Base-by-base conservation (phyloP, 164 flowering plant species). In the Buxus sempervirens region DNA sequence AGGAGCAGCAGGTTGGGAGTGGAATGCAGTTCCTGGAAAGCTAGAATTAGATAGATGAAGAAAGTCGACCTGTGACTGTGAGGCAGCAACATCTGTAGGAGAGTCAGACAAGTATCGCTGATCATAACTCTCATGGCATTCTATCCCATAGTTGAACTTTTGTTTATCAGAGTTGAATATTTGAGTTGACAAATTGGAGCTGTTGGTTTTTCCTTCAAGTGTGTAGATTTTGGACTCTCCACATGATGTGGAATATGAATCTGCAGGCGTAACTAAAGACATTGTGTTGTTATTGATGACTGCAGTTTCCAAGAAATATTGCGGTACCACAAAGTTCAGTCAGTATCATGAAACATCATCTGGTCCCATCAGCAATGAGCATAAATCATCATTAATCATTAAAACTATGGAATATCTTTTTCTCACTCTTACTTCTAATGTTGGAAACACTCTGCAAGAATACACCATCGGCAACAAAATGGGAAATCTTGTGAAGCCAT, bases 241-340 rank as follows among this genome's bases (percentile, higher is more conserved):
- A 60, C 82, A 86, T 21, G 86, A 51, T 21, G 81, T 54, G 23
- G 84, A 71, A 55, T 93, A 76, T 62, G 83, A 71, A 68, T 87
- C 91, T 58, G 79, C 71, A 48, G 87, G 67, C 73, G 86, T 76
- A 62, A 84, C 82, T 62, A 88, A 77, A 61, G 88, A 82, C 86
- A 84, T 81, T 66, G 55, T 65, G 28, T 54, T 13, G 48, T 32
- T 42, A 14, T 25, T 55, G 6, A 18, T 41, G 3, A 18, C 6
- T 6, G 1, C 6, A 19, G 18, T 0, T 20, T 0, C 19, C 19
- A 23, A 23, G 16, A 57, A 27, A 42, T 23, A 51, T 32, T 10
- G 28, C 15, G 10, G 60, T 54, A 57, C 6, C 16, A 22, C 42
- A 67, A 42, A 19, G 18, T 27, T 12, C 14, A 58, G 24, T 16